Evolutionary conservation across 192 early-diverging fungal species (phyloP).

Genomic region (Oehlia diaphana): DNA sequence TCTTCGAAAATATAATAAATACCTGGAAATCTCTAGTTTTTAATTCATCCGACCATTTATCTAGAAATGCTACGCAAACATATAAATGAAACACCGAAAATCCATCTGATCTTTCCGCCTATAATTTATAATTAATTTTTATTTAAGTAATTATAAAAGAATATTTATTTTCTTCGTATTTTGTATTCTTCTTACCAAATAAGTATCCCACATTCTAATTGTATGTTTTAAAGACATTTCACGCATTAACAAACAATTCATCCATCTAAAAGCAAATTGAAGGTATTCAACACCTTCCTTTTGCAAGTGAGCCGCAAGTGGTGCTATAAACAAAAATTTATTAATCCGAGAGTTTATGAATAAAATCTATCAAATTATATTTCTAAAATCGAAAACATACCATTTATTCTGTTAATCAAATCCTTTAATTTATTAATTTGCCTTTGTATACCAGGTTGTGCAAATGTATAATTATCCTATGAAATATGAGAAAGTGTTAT

Average conservation of each 20-base stretch:
- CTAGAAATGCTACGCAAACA: slow-evolving; percentile 96
- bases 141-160: not conserved
- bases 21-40: slow-evolving; percentile 88
- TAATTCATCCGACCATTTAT: slow-evolving; percentile 90
- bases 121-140: not conserved
- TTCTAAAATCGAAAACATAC: slow-evolving; percentile 37
- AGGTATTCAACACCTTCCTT: slow-evolving; percentile 94
- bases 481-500: not conserved
- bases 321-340: slow-evolving; percentile 45
- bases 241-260: slow-evolving; percentile 98
- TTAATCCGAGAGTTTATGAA: not conserved
- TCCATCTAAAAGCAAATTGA: slow-evolving; percentile 99
- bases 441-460: slow-evolving; percentile 94
- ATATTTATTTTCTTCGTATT: not conserved
- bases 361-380: not conserved
- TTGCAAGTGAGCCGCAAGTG: slow-evolving; percentile 79
- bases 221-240: slow-evolving; percentile 85
- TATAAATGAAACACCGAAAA: slow-evolving; percentile 98
- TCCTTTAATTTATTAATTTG: slow-evolving; percentile 88
- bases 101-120: slow-evolving; percentile 84
- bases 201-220: slow-evolving; percentile 99
- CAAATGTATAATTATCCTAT: slow-evolving; percentile 95
- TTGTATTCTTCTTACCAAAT: slow-evolving; percentile 58
- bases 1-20: slow-evolving; percentile 2
- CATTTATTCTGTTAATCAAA: slow-evolving; percentile 90